Evolutionary conservation across 257 asterid genomes (phyloP).

Genomic region (Euphrasia confusa): DNA sequence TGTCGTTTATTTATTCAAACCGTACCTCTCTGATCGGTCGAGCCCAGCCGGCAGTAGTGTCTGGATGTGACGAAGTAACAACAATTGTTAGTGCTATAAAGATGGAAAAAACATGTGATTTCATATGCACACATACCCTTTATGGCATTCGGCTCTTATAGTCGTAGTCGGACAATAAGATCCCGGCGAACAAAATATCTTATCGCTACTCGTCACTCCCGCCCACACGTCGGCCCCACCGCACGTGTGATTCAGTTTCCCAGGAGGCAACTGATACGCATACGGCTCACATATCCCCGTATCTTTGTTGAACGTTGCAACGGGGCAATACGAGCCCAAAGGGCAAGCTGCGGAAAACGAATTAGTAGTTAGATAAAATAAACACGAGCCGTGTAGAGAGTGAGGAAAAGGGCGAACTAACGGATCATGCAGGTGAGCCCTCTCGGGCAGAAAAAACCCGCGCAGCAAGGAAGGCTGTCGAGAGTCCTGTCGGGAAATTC

Average conservation of each 20-base stretch:
- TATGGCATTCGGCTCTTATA: slow-evolving; percentile 47
- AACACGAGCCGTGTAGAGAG: no score
- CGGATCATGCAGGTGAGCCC: slow-evolving; percentile 99
- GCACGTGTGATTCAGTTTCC: slow-evolving; percentile 69
- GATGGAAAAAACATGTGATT: no score
- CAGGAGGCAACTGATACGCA: slow-evolving; percentile 77
- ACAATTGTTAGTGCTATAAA: slow-evolving; percentile 16
- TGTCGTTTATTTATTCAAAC: slow-evolving; percentile 4
- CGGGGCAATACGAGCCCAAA: slow-evolving; percentile 86
- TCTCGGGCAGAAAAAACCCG: slow-evolving; percentile 89
- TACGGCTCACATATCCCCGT: slow-evolving; percentile 93
- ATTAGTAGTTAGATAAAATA: background rate
- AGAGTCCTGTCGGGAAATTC: slow-evolving; percentile 57
- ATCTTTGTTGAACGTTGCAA: slow-evolving; percentile 47
- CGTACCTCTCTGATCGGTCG: slow-evolving; percentile 65
- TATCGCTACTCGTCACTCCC: slow-evolving; percentile 55
- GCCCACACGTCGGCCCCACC: slow-evolving; percentile 98
- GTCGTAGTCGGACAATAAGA: slow-evolving; percentile 86
- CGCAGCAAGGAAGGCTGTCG: slow-evolving; percentile 81
- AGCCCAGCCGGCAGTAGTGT: slow-evolving; percentile 88
- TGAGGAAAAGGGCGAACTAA: slow-evolving; percentile 33
- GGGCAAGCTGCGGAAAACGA: slow-evolving; percentile 76
- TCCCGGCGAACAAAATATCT: slow-evolving; percentile 87
- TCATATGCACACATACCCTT: slow-evolving; percentile 43
- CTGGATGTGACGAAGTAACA: slow-evolving; percentile 43